A percentile compares a stretch with the other conserved stretches of the same genome.
Evolutionary conservation across 2,329 filamentous ascomycete genomes (phyloP).

Genomic region (Aspergillus flavus): DNA sequence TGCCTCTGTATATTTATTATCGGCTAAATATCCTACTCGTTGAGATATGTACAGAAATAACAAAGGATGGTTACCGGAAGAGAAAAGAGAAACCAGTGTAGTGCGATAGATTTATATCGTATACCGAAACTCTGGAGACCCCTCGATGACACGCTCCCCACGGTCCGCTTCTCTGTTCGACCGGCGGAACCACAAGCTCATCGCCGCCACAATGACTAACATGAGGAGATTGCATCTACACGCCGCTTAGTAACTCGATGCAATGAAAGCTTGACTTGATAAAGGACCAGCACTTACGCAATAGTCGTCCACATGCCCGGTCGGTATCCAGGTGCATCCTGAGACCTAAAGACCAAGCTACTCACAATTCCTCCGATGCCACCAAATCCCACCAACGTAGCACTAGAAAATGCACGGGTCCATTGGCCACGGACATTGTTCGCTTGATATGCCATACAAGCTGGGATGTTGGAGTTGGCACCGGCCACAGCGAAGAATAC

Average conservation of each 20-base stretch:
- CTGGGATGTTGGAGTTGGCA: constrained; percentile 69
- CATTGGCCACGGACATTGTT: constrained; percentile 88
- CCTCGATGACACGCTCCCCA: constrained; percentile 39
- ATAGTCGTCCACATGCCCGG: constrained; percentile 37
- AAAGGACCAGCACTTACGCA: constrained; percentile 23
- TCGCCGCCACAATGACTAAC: constrained; percentile 28
- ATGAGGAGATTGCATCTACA: constrained; percentile 38
- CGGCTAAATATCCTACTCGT: neutral
- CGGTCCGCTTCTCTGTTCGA: constrained; percentile 37
- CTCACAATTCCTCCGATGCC: constrained; percentile 78
- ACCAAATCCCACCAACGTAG: constrained; percentile 73
- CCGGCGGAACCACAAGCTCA: constrained; percentile 36
- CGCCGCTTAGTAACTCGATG: constrained; percentile 3
- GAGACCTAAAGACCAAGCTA: constrained; percentile 66
- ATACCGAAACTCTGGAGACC: constrained; percentile 41
- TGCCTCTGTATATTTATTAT: neutral
- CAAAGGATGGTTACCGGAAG: neutral
- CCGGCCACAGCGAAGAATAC: constrained; percentile 75
- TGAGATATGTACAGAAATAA: neutral
- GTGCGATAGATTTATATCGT: constrained; percentile 17
- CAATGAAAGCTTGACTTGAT: neutral
- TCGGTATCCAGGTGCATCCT: constrained; percentile 37
- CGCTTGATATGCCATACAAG: constrained; percentile 74
- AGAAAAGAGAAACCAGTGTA: neutral
- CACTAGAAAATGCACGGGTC: constrained; percentile 80